Conservation (phyloP, 768 basidiomycete species). For the Harrya chromipes region DNA sequence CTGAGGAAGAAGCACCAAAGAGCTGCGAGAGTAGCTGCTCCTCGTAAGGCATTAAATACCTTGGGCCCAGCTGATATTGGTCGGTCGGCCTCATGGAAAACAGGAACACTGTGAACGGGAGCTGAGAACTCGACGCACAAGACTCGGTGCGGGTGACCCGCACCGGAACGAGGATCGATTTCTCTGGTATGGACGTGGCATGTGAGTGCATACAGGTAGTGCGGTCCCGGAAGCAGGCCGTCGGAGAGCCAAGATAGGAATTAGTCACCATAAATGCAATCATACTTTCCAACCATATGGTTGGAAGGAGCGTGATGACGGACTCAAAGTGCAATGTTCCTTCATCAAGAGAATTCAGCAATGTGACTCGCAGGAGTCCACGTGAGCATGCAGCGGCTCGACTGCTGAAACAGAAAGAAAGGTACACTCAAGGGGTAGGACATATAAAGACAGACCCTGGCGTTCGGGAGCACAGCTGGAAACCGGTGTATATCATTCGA, state of each 20-base stretch:
- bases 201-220: constrained; percentile 1
- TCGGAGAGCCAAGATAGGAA: background rate
- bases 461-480: background rate
- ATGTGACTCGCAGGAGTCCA: background rate
- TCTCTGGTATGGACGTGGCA: no score
- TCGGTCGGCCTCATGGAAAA: constrained; percentile 2
- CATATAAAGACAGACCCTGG: background rate
- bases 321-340: background rate
- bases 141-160: background rate
- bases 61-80: background rate
- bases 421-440: background rate
- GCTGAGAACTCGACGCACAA: background rate
- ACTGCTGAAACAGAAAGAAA: background rate
- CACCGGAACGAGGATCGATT: no score
- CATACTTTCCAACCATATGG: background rate
- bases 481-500: background rate
- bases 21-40: background rate
- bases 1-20: background rate
- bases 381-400: background rate
- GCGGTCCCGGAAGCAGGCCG: constrained; percentile 2
- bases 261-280: background rate
- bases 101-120: constrained; percentile 5
- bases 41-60: constrained; percentile 18
- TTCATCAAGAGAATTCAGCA: background rate
- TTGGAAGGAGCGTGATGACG: background rate